These are phyloP conservation scores for Xylaria flabelliformis DNA, from an alignment of 495 filamentous ascomycete genomes.

Conservation along the genomic window DNA sequence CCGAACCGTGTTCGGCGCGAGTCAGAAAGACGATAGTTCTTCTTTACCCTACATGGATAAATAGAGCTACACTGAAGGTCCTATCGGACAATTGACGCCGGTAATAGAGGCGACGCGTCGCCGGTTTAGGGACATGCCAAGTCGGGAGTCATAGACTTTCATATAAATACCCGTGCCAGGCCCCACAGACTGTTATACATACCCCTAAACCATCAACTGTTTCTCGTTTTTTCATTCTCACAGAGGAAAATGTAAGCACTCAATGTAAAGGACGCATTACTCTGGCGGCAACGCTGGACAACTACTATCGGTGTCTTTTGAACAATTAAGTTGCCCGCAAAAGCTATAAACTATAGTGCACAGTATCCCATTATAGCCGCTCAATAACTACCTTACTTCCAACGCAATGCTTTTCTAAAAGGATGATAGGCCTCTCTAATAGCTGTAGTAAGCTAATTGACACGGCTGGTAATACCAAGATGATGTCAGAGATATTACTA, in stretches of 20 bases:
- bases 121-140: background rate
- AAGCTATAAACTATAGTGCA: background rate
- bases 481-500: background rate
- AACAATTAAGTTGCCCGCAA: background rate
- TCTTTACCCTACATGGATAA: background rate
- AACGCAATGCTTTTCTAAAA: background rate
- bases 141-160: background rate
- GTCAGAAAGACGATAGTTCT: background rate
- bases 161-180: background rate
- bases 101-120: background rate
- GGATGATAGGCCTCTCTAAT: background rate
- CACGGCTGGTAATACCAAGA: background rate
- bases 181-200: background rate
- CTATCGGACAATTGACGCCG: background rate
- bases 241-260: background rate
- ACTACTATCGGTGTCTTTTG: background rate
- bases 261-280: background rate
- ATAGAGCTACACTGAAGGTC: background rate
- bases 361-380: background rate
- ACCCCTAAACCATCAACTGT: background rate
- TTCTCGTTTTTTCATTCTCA: background rate
- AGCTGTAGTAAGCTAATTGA: background rate
- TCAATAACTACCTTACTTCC: background rate
- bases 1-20: background rate
- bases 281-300: background rate